These are phyloP conservation scores for Trichoderma sp. DNA, from an alignment of 2,329 filamentous ascomycete genomes.

Conservation along the genomic window DNA sequence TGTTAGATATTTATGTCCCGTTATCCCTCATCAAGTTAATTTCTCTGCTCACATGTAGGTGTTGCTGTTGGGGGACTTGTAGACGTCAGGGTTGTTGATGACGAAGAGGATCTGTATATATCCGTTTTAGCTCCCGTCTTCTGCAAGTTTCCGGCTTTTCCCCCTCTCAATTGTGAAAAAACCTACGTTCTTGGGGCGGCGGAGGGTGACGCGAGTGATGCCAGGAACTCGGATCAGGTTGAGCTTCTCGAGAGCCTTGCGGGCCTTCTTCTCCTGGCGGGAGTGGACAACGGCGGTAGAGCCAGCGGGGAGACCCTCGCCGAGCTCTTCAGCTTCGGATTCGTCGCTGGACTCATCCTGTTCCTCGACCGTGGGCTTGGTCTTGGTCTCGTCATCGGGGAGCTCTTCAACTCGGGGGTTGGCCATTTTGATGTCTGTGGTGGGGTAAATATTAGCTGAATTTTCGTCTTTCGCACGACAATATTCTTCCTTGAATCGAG, in stretches of 20 bases:
- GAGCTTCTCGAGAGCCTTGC: constrained; percentile 98
- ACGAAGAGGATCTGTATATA: constrained; percentile 88
- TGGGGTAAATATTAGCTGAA: constrained; percentile 37
- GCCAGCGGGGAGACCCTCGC: constrained; percentile 79
- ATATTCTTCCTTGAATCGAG: constrained; percentile 25
- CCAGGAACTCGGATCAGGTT: constrained; percentile 94
- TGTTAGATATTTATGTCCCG: constrained; percentile 24
- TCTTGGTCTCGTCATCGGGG: constrained; percentile 82
- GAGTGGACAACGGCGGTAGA: constrained; percentile 91
- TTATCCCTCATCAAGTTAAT: neutral
- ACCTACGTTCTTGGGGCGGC: constrained; percentile 98
- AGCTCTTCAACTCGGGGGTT: constrained; percentile 98
- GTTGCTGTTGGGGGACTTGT: constrained; percentile 99
- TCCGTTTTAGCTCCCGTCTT: constrained; percentile 34
- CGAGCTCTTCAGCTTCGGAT: constrained; percentile 80
- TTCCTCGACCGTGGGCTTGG: constrained; percentile 75
- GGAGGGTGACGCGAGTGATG: constrained; percentile 97
- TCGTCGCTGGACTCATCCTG: constrained; percentile 74
- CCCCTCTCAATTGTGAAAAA: neutral
- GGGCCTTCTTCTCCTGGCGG: constrained; percentile 99
- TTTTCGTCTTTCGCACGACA: constrained; percentile 32
- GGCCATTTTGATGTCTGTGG: constrained; percentile 72
- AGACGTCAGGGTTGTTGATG: constrained; percentile 99
- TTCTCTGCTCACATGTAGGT: constrained; percentile 87
- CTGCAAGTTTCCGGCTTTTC: constrained; percentile 22